phyloP scores from a whole-genome alignment of 495 filamentous ascomycete genomes.

The Aspergillus heteromorphus region DNA sequence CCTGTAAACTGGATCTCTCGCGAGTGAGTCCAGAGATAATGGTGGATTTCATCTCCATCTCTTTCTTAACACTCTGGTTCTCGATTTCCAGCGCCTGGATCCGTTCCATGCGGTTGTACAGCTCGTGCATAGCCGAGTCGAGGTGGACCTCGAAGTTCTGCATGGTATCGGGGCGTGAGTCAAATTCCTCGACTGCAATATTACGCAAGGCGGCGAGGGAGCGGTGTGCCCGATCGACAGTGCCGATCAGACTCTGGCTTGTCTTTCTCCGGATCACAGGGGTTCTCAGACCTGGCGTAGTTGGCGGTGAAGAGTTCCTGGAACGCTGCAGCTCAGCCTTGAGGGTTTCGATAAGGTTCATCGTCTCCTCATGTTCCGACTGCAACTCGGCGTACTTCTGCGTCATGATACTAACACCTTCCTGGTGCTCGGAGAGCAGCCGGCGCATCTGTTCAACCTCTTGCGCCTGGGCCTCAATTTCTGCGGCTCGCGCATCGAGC shows the following conservation, averaged over 20 bases:
- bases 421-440: slow-evolving; percentile 70
- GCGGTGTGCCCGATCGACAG: slow-evolving; percentile 85
- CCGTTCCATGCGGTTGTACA: slow-evolving; percentile 79
- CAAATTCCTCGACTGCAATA: slow-evolving; percentile 80
- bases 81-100: slow-evolving; percentile 86
- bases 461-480: slow-evolving; percentile 33
- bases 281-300: slow-evolving; percentile 46
- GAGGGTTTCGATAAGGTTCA: slow-evolving; percentile 82
- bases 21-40: slow-evolving; percentile 92
- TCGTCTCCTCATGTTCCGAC: slow-evolving; percentile 69
- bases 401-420: slow-evolving; percentile 61
- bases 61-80: slow-evolving; percentile 75
- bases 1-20: slow-evolving; percentile 82
- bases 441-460: slow-evolving; percentile 69
- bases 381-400: slow-evolving; percentile 78
- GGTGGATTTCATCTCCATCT: slow-evolving; percentile 92
- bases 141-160: slow-evolving; percentile 91
- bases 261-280: slow-evolving; percentile 83
- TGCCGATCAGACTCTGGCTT: slow-evolving; percentile 77
- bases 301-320: slow-evolving; percentile 61
- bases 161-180: slow-evolving; percentile 72
- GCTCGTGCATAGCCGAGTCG: slow-evolving; percentile 87
- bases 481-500: slow-evolving; percentile 7
- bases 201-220: slow-evolving; percentile 87
- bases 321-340: slow-evolving; percentile 79